A percentile compares a stretch with the other conserved stretches of the same genome.
These are phyloP conservation scores for Candida tropicalis DNA, from an alignment of 1,139 yeast genomes.

Conservation along the genomic window DNA sequence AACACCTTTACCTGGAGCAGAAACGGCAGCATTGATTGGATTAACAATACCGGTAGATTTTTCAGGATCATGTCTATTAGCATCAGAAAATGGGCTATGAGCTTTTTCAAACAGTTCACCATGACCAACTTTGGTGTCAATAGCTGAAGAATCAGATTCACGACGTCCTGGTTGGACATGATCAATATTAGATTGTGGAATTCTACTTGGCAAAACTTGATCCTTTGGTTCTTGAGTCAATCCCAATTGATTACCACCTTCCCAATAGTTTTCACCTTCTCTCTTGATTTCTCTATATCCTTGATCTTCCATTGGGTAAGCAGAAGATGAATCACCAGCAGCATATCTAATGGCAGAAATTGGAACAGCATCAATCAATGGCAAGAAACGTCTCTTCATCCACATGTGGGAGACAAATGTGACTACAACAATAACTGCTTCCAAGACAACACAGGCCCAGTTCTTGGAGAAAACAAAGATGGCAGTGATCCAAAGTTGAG, in stretches of 20 bases:
- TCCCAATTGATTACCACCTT: conserved; percentile 48
- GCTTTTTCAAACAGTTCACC: conserved; percentile 24
- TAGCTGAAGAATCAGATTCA: conserved; percentile 15
- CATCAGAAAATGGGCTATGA: conserved; percentile 17
- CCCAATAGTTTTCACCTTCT: conserved; percentile 56
- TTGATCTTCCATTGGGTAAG: conserved; percentile 60
- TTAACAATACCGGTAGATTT: conserved; percentile 17
- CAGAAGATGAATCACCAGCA: conserved; percentile 52
- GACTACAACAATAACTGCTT: conserved; percentile 51
- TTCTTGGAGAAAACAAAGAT: conserved; percentile 69
- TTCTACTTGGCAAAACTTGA: conserved; percentile 28
- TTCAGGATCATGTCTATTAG: conserved; percentile 16
- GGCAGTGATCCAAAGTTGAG: conserved; percentile 67
- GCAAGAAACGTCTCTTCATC: conserved; percentile 59
- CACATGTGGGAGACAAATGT: conserved; percentile 60
- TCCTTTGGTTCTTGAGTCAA: conserved; percentile 27
- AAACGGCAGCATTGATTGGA: conserved; percentile 13
- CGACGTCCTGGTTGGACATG: conserved; percentile 8
- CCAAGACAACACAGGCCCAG: conserved; percentile 74
- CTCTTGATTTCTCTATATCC: conserved; percentile 59
- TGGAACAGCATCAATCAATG: conserved; percentile 70
- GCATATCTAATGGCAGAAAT: conserved; percentile 69
- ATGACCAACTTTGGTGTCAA: conserved; percentile 17
- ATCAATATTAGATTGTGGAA: conserved; percentile 8
- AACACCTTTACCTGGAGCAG: conserved; percentile 22